Conservation (phyloP, 2,329 filamentous ascomycete species). For the Phaeosphaeriaceae sp. region DNA sequence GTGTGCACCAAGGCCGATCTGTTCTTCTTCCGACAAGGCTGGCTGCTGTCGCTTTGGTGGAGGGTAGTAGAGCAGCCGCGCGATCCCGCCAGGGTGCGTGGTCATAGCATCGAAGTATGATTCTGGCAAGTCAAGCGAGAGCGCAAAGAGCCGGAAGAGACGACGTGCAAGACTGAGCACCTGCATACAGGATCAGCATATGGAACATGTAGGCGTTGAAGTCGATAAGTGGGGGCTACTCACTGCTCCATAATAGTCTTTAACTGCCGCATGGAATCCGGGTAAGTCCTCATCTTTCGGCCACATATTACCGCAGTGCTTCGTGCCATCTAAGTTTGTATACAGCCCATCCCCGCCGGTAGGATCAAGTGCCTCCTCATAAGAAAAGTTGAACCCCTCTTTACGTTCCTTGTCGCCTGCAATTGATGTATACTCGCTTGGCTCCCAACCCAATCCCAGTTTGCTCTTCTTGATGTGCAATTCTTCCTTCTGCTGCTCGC, state of each 20-base stretch:
- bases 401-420: constrained; percentile 52
- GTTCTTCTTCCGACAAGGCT: constrained; percentile 20
- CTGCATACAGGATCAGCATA: constrained; percentile 7
- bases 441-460: constrained; percentile 52
- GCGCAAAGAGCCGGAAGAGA: constrained; percentile 51
- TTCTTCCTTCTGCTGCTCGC: constrained; percentile 44
- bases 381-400: constrained; percentile 54
- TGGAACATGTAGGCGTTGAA: neutral
- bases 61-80: constrained; percentile 50
- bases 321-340: constrained; percentile 49
- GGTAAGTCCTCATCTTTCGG: constrained; percentile 49
- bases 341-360: constrained; percentile 52
- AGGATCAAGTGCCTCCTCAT: constrained; percentile 49
- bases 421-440: constrained; percentile 50
- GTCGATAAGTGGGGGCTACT: constrained; percentile 4
- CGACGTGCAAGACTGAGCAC: constrained; percentile 49
- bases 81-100: constrained; percentile 52
- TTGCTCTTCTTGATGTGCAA: constrained; percentile 50
- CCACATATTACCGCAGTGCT: constrained; percentile 49
- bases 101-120: constrained; percentile 50
- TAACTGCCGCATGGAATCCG: constrained; percentile 47
- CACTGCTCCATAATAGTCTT: constrained; percentile 48
- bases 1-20: constrained; percentile 50
- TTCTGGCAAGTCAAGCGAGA: constrained; percentile 48
- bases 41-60: constrained; percentile 30